phyloP scores from a whole-genome alignment of 441 rosid species.

The Geranium incanum region DNA sequence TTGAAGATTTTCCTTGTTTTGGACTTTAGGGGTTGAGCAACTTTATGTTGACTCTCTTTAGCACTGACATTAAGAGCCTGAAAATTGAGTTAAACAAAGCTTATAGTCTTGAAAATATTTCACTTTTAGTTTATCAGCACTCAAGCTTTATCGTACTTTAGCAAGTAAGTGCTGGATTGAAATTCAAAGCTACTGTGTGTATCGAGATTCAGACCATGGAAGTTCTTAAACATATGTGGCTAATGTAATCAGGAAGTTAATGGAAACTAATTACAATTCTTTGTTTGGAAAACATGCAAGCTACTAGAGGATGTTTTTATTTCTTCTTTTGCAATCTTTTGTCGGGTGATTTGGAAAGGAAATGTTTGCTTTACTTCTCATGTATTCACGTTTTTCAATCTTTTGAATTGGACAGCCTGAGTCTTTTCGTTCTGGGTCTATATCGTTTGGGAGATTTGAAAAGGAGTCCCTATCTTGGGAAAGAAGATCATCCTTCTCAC shows the following conservation, averaged over 20 bases:
- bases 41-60: not conserved
- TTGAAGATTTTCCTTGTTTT: not conserved
- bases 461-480: slow-evolving; percentile 69
- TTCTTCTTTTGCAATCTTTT: not conserved
- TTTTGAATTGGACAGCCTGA: slow-evolving; percentile 39
- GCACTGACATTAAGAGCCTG: not conserved
- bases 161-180: too few species aligned
- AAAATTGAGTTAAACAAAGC: not conserved
- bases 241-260: not conserved
- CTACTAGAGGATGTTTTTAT: not conserved
- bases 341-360: not conserved
- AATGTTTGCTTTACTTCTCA: slow-evolving; percentile 11
- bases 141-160: too few species aligned
- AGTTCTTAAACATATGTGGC: not conserved
- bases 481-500: slow-evolving; percentile 70
- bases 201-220: not conserved
- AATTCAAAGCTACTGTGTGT: not conserved
- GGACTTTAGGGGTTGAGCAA: not conserved
- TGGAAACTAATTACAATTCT: not conserved
- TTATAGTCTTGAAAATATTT: not conserved
- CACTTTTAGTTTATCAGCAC: too few species aligned
- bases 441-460: slow-evolving; percentile 87
- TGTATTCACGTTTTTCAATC: not conserved
- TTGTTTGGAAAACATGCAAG: not conserved
- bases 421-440: slow-evolving; percentile 66